These are phyloP conservation scores for Penicillium hesseltinei DNA, from an alignment of 2,329 filamentous ascomycete genomes.

Conservation along the genomic window DNA sequence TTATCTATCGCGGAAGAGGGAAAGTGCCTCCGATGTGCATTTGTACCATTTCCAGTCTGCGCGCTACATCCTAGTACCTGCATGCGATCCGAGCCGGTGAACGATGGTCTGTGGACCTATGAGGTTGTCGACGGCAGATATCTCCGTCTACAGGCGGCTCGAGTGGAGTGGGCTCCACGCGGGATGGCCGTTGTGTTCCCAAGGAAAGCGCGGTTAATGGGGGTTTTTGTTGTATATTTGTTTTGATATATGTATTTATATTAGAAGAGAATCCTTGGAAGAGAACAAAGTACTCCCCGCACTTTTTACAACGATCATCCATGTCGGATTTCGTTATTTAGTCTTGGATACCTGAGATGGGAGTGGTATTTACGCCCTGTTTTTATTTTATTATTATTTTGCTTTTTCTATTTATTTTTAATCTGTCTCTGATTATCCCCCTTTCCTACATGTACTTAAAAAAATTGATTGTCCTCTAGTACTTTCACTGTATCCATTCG, in stretches of 20 bases:
- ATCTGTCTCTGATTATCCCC: not conserved
- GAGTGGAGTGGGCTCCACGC: slow-evolving; percentile 12
- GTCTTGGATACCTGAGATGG: not conserved
- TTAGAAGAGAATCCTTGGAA: no score
- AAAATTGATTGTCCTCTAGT: not conserved
- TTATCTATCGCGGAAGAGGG: not conserved
- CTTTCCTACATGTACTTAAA: not conserved
- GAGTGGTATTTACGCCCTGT: not conserved
- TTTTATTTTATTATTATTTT: not conserved
- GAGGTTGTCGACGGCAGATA: slow-evolving; percentile 13
- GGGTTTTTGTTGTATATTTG: no score
- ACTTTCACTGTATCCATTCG: slow-evolving; percentile 3
- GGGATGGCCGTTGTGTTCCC: slow-evolving; percentile 7
- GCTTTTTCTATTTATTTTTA: not conserved
- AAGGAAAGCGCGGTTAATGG: not conserved
- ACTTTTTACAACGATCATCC: not conserved
- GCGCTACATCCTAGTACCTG: slow-evolving; percentile 28
- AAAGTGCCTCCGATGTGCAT: slow-evolving; percentile 13
- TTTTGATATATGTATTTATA: not conserved
- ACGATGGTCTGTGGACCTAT: slow-evolving; percentile 26
- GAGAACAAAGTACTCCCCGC: slow-evolving; percentile 6
- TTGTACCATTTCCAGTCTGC: slow-evolving; percentile 9
- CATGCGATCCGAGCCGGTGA: slow-evolving; percentile 31
- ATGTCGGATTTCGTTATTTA: not conserved
- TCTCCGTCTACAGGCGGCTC: slow-evolving; percentile 15